These are phyloP conservation scores for Chaetomiaceae sp. DNA, from an alignment of 2,329 filamentous ascomycete species.

Conservation along the genomic window DNA sequence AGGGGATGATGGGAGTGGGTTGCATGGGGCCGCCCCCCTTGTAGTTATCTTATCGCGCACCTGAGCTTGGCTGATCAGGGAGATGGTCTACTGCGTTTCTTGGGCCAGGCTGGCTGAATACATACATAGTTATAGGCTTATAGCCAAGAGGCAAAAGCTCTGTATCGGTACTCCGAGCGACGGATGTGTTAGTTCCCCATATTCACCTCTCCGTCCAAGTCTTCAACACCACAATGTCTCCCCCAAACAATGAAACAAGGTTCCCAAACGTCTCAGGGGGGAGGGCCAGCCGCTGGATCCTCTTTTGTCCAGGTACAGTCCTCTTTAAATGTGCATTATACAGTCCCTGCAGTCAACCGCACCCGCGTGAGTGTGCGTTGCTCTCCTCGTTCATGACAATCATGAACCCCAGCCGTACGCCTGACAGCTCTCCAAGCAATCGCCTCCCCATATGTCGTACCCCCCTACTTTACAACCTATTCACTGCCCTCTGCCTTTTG, in stretches of 20 bases:
- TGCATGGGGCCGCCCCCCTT: too few relatives aligned
- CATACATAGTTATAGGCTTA: too few relatives aligned
- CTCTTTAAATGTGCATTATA: not conserved
- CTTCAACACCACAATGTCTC: not conserved
- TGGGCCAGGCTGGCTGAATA: too few relatives aligned
- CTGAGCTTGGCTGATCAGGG: too few relatives aligned
- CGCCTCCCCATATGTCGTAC: not conserved
- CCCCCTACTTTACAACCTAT: not conserved
- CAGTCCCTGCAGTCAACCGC: not conserved
- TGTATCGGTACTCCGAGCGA: not conserved
- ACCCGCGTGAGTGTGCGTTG: not conserved
- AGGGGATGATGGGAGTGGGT: too few relatives aligned
- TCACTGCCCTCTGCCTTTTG: not conserved
- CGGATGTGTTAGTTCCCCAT: too few relatives aligned
- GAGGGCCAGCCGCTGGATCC: too few relatives aligned
- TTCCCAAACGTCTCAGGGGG: not conserved
- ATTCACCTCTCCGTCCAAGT: not conserved
- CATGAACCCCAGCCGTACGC: not conserved
- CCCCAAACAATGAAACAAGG: not conserved
- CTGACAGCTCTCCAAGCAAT: not conserved
- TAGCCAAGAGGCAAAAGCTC: not conserved
- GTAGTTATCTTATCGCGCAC: conserved; percentile 20
- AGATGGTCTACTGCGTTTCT: too few relatives aligned
- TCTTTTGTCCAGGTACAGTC: not conserved
- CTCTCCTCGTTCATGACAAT: not conserved